These are phyloP conservation scores for Arthroderma sp. DNA, from an alignment of 2,329 filamentous ascomycete species.

Conservation along the genomic window DNA sequence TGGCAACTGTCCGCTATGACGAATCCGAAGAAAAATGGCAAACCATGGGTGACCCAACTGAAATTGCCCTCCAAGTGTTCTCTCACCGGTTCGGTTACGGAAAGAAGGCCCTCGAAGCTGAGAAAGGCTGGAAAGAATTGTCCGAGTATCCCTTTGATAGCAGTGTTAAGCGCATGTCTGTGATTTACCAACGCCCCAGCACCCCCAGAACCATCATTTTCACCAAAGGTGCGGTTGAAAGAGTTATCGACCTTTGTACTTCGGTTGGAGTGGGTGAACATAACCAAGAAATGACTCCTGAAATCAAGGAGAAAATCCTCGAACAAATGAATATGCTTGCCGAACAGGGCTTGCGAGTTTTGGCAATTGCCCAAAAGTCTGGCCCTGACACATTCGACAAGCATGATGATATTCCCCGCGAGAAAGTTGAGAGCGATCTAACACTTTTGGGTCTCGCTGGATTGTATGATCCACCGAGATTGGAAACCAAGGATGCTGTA, in stretches of 20 bases:
- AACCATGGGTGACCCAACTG: slow-evolving; percentile 50
- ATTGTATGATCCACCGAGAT: slow-evolving; percentile 48
- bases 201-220: slow-evolving; percentile 20
- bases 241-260: slow-evolving; percentile 37
- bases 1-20: slow-evolving; percentile 38
- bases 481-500: slow-evolving; percentile 46
- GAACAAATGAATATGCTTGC: slow-evolving; percentile 45
- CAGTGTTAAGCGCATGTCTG: slow-evolving; percentile 53
- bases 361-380: slow-evolving; percentile 40
- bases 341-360: slow-evolving; percentile 46
- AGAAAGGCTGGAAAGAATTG: slow-evolving; percentile 39
- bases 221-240: slow-evolving; percentile 32
- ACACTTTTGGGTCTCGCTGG: slow-evolving; percentile 47
- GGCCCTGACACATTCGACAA: slow-evolving; percentile 14
- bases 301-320: slow-evolving; percentile 34
- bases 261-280: slow-evolving; percentile 30
- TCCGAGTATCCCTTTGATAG: slow-evolving; percentile 54
- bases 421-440: slow-evolving; percentile 40
- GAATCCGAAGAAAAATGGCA: slow-evolving; percentile 36
- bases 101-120: slow-evolving; percentile 28
- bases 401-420: slow-evolving; percentile 30
- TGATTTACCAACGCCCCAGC: slow-evolving; percentile 37
- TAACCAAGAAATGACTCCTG: slow-evolving; percentile 27
- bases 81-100: slow-evolving; percentile 45
- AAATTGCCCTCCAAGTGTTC: slow-evolving; percentile 55